Evolutionary conservation across 331 rosid species (phyloP), one percentile per base, ranked within the genome.

Genomic region (Telfairia occidentalis): DNA sequence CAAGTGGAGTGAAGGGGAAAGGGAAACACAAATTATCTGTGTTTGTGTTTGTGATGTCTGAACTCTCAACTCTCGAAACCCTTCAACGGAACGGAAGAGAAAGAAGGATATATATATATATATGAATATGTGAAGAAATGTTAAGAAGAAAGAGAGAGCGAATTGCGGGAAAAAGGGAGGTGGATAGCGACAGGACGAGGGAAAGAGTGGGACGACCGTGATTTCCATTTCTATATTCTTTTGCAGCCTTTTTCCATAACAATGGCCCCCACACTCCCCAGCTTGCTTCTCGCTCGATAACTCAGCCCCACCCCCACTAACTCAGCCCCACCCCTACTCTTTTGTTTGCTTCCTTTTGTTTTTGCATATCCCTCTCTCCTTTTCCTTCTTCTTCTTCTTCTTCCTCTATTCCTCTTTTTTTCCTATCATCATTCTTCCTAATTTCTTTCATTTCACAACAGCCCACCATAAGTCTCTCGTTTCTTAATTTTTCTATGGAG

Each of bases 191-290:
- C 92, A 86, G 55, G 87, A 85, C 92, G 50, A 84, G 84, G 75
- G 72, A 85, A 88, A 81, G 84, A 78, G 86, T 83, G 87, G 84
- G 88, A 74, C 81, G 92, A 88, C 91, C 88, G 86, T 85, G 95
- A 86, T 90, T 92, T 87, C 89, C 90, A 90, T 84, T 86, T 88
- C 90, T 76, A 88, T 89, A 86, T 92, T 88, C 96, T 84, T 76
- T 90, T 83, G 95, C 96, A 92, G 96, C 92, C 86, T 90, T 81
- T 84, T 81, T 80, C 61, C 61, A 60, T 40, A 30, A 79, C 42
- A 58, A 11, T 34, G 35, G 35, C 63, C 80, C 78, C 59, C 81
- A 77, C 2, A 21, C 5, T n/a, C 15, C 55, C 0, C 16, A 21
- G 21, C 74, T 42, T 37, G 29, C 71, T 65, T 65, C 72, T 63